These are phyloP conservation scores for Neltuma alba DNA, from an alignment of 306 rosid genomes.

Conservation along the genomic window DNA sequence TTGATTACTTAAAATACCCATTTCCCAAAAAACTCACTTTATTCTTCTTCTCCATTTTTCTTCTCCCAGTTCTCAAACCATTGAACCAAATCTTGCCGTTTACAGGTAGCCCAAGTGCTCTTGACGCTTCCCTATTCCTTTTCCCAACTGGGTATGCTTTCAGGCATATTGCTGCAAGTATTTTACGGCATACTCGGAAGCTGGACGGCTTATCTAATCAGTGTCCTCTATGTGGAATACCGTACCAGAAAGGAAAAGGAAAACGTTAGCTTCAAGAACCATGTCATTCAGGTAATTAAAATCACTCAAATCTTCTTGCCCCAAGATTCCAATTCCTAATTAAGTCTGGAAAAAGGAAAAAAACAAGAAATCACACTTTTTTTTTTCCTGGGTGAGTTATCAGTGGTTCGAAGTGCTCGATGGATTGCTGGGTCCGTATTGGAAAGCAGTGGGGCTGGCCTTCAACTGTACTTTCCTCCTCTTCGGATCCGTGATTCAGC, in stretches of 20 bases:
- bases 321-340: not conserved
- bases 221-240: constrained; percentile 16
- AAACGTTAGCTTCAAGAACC: constrained; percentile 19
- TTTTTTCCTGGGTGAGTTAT: not conserved
- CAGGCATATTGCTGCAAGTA: constrained; percentile 5
- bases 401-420: constrained; percentile 30
- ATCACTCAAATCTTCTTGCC: not conserved
- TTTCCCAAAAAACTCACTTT: not conserved
- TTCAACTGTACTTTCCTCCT: constrained; percentile 25
- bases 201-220: constrained; percentile 19
- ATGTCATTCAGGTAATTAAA: constrained; percentile 21
- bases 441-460: constrained; percentile 17
- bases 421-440: constrained; percentile 8
- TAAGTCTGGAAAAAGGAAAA: not conserved
- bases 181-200: not conserved
- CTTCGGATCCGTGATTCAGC: constrained; percentile 23
- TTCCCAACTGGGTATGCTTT: constrained; percentile 20
- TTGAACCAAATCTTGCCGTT: not conserved
- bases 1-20: not conserved
- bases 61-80: not conserved
- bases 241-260: constrained; percentile 21
- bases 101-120: constrained; percentile 15
- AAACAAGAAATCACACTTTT: not conserved
- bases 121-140: constrained; percentile 15
- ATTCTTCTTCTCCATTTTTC: not conserved